Evolutionary conservation across 805 yeast species (phyloP), one percentile per base, ranked within the genome.

Genomic region (Cyberlindnera euphorbiae): DNA sequence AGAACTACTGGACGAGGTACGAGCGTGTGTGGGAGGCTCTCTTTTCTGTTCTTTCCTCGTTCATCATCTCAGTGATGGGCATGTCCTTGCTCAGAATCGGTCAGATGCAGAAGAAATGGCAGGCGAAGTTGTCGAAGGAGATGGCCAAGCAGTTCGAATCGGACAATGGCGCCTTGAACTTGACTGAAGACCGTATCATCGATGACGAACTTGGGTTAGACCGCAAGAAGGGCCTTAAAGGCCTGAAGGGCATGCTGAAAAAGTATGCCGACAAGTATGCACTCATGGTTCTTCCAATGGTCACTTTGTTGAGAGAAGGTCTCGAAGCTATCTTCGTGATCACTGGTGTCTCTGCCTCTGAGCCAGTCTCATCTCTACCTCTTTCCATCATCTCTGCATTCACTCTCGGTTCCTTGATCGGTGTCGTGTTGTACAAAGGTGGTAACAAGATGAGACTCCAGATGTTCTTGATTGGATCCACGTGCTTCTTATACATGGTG

Each of bases 1-100:
- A 77, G 28, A 93, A 88, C 60, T 66, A 85, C 42, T 88, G 96
- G 96, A 71, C 89, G 5, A 66, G 76, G 39, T 82, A 95, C 25
- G 97, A 88, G 56, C 74, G 93, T 50, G 67, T 85, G 30, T 88
- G 96, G 90, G 97, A 88, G 55, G 95, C 95, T 6, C 63, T 82
- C 3, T 81, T 88, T 56, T 82, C 90, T 46, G 70, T 89, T 5
- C 56, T 87, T 24, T 86, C 95, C 4, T 75, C 93, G 13, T 47
- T 82, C 3, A 77, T 88, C 47, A 88, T 88, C 45, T 83, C 95
- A 0, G 60, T 82, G 5, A 87, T 88, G 96, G 96, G 96, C 3
- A 56, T 86, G 21, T 82, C 93, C 23, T 73, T 88, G 52, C 67
- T 88, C 49, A 68, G 95, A 47, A 77, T 88, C 59, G 86, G 88